Base-by-base conservation (phyloP, 2,329 filamentous ascomycete genomes). In the Sporothrix dimorphospora region DNA sequence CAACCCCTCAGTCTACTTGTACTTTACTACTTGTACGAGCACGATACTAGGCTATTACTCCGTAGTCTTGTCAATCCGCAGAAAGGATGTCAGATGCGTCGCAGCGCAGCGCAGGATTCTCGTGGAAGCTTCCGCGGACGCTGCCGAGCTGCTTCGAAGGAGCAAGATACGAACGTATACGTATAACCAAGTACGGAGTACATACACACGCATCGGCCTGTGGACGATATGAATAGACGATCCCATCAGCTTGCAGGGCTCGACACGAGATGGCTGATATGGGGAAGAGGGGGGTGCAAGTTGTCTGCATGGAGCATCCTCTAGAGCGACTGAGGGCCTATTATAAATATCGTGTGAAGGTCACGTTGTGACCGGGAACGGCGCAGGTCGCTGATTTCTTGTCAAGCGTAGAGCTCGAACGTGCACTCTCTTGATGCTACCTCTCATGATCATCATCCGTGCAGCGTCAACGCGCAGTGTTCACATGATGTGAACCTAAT, bases 401-500 rank as follows among this genome's bases (percentile, higher is more conserved):
- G 40, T 27, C 27, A 65, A 42, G n/a, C 40, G 61, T 42, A 11
- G 49, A 53, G 49, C n/a, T 24, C 21, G 49, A 24, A 38, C 38
- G 45, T 21, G 11, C 38, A 19, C 38, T 2, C 14, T 14, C 14
- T 65, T 2, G 53, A 57, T 57, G 53, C 53, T 19, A 16, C 51
- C 38, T 45, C 21, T 65, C 21, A 16, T 27, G 59, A 65, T 65
- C 59, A 24, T 24, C 59, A 42, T 47, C 57, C 57, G 57, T 42
- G 38, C 57, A 42, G 34, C 16, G 30, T 61, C 57, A 40, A 61
- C 61, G 47, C 51, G 34, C 59, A 30, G 21, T 69, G 65, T 66
- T 70, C 71, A 70, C 71, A 72, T 72, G 71, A 70, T 70, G 34
- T 47, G 42, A 53, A 40, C 30, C 12, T 40, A 66, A 72, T 70